Conservation (phyloP, 2,329 filamentous ascomycete genomes). For the Aspergillus floridensis region DNA sequence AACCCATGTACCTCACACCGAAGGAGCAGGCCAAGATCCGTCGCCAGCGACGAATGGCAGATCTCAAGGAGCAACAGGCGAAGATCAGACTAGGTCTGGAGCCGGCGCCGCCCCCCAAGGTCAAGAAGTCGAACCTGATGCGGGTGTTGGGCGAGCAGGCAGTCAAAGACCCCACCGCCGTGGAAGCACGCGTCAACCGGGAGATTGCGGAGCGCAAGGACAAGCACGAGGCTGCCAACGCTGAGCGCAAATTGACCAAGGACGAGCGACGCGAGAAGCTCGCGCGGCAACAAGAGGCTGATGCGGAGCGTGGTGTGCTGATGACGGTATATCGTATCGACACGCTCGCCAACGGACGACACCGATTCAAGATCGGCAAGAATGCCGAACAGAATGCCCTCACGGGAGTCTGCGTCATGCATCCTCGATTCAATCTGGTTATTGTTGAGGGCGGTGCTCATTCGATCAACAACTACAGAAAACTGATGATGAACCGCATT, state of each 20-base stretch:
- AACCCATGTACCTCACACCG: slow-evolving; percentile 87
- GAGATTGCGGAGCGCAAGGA: slow-evolving; percentile 85
- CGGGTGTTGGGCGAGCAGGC: slow-evolving; percentile 87
- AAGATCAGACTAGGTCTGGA: slow-evolving; percentile 90
- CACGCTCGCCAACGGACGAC: slow-evolving; percentile 85
- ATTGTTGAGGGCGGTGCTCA: slow-evolving; percentile 88
- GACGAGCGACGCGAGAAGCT: slow-evolving; percentile 86
- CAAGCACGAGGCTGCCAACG: slow-evolving; percentile 74
- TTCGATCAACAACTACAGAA: slow-evolving; percentile 80
- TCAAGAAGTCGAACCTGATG: slow-evolving; percentile 98
- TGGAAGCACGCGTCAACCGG: slow-evolving; percentile 87
- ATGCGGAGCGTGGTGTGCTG: slow-evolving; percentile 80
- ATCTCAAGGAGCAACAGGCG: slow-evolving; percentile 92
- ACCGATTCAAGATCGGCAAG: slow-evolving; percentile 87
- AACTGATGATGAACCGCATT: slow-evolving; percentile 89
- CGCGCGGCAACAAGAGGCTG: slow-evolving; percentile 75
- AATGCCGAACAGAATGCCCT: slow-evolving; percentile 88
- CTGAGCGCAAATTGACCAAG: slow-evolving; percentile 81
- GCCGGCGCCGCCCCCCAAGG: slow-evolving; percentile 87
- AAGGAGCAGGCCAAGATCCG: slow-evolving; percentile 91
- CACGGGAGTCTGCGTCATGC: slow-evolving; percentile 86
- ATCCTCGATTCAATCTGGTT: slow-evolving; percentile 83
- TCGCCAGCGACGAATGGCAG: slow-evolving; percentile 83
- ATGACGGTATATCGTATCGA: slow-evolving; percentile 86
- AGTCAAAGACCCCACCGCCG: slow-evolving; percentile 94